Base-by-base conservation (phyloP, 225 moss, liverwort and hornwort species). In the Pseudoscleropodium purum region DNA sequence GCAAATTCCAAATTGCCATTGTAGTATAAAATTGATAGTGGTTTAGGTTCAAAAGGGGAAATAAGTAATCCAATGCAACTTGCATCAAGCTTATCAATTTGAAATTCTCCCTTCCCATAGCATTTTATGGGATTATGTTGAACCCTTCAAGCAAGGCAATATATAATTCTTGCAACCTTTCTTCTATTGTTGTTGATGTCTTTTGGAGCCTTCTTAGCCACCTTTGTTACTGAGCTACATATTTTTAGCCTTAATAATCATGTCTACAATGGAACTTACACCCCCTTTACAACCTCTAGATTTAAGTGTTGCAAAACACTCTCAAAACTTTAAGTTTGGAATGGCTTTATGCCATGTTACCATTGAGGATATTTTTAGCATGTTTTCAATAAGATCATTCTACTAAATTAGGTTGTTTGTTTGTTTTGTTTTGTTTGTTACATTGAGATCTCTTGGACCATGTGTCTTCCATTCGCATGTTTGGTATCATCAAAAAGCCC, bases 1-100 rank as follows among this genome's bases (percentile, higher is more conserved):
- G 74, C 11, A 47, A 75, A 45, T 45, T 47, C 2, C 6, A 47
- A 75, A 47, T 29, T 31, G 0, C 2, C 4, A 47, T 3, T 4
- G 0, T 18, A 45, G 8, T 1, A 45, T 0, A 29, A 74, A 29
- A 10, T 45, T 29, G 9, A 43, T 0, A 0, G 0, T 30, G 10
- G 15, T 29, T 2, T 3, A 4, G 2, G 1, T 45, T 29, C 1
- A 16, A 3, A 74, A 43, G 5, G 17, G 0, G 1, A 30, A 45
- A 10, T 45, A 4, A 3, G 14, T 51, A 51, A 43, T 5, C 7
- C 1, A 15, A 16, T 15, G 27, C 43, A 43, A 73, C 4, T 41
- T 73, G 43, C 29, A 45, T 45, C 2, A 74, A 45, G 29, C 30
- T 75, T 2, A 18, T 47, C 30, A 75, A 18, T 75, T 75, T 74